Conservation (phyloP, 2,329 filamentous ascomycete species). For the Paramyrothecium sp. region DNA sequence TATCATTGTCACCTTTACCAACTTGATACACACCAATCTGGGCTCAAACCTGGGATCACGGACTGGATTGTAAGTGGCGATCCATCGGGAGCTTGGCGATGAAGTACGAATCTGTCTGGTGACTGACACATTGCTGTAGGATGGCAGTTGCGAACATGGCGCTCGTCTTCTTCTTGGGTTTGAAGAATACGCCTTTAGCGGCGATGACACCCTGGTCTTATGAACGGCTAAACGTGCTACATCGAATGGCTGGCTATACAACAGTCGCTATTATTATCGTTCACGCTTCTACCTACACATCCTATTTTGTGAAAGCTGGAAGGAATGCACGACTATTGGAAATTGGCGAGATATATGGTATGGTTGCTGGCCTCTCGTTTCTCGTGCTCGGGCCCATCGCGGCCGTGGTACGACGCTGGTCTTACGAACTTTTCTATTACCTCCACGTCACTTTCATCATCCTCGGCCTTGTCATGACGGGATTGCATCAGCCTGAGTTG, state of each 20-base stretch:
- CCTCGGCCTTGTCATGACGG: slow-evolving; percentile 44
- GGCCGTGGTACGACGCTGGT: slow-evolving; percentile 39
- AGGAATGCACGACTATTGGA: slow-evolving; percentile 30
- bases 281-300: slow-evolving; percentile 43
- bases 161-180: slow-evolving; percentile 51
- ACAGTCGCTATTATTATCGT: slow-evolving; percentile 44
- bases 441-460: slow-evolving; percentile 50
- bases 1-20: slow-evolving; percentile 27
- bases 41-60: slow-evolving; percentile 34
- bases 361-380: slow-evolving; percentile 45
- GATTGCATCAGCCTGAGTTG: slow-evolving; percentile 50
- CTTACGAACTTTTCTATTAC: slow-evolving; percentile 57
- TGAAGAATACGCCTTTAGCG: slow-evolving; percentile 59
- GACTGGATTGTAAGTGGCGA: slow-evolving; percentile 33
- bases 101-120: neutral
- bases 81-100: too few relatives aligned
- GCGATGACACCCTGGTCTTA: slow-evolving; percentile 54
- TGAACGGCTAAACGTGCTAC: slow-evolving; percentile 57
- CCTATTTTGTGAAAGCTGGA: slow-evolving; percentile 32
- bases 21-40: slow-evolving; percentile 27
- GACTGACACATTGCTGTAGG: slow-evolving; percentile 22
- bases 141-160: slow-evolving; percentile 43
- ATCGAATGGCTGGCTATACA: slow-evolving; percentile 51
- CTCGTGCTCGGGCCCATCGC: slow-evolving; percentile 42
- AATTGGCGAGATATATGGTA: slow-evolving; percentile 43